These are phyloP conservation scores for Ogataea populi-albae DNA, from an alignment of 805 yeast species.

Conservation along the genomic window DNA sequence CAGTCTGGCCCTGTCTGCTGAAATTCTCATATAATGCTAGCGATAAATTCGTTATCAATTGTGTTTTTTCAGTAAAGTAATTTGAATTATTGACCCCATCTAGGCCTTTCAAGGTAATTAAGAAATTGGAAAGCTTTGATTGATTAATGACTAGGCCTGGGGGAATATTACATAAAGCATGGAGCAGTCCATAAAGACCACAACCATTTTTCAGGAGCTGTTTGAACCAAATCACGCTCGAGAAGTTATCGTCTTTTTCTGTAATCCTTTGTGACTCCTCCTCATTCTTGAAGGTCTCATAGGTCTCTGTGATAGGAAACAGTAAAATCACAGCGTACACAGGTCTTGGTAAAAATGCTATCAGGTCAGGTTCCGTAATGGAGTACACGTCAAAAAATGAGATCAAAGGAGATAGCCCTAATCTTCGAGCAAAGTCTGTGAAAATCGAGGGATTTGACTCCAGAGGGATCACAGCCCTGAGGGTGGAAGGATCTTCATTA, in stretches of 20 bases:
- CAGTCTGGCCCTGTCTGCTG: conserved; percentile 60
- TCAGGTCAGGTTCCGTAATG: conserved; percentile 75
- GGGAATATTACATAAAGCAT: conserved; percentile 48
- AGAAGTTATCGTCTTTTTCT: conserved; percentile 30
- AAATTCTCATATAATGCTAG: conserved; percentile 38
- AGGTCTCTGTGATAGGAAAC: conserved; percentile 70
- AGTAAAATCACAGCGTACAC: conserved; percentile 69
- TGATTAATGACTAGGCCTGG: conserved; percentile 41
- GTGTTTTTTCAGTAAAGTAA: conserved; percentile 22
- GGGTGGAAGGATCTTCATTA: no score
- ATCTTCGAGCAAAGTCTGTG: conserved; percentile 57
- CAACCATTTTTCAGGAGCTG: conserved; percentile 89
- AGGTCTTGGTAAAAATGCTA: conserved; percentile 82
- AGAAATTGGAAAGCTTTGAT: conserved; percentile 26
- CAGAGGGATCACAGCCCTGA: conserved; percentile 66
- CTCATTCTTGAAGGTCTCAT: conserved; percentile 48
- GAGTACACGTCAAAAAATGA: conserved; percentile 82
- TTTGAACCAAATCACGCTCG: conserved; percentile 65
- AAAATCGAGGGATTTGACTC: conserved; percentile 90
- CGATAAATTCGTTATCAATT: conserved; percentile 28
- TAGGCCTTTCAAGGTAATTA: conserved; percentile 6
- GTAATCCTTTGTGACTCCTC: conserved; percentile 22
- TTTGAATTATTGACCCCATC: conserved; percentile 19
- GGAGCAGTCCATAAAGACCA: conserved; percentile 86
- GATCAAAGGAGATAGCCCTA: conserved; percentile 63